Evolutionary conservation across 2,329 filamentous ascomycete genomes (phyloP).

Genomic region (Penicillium sp.): DNA sequence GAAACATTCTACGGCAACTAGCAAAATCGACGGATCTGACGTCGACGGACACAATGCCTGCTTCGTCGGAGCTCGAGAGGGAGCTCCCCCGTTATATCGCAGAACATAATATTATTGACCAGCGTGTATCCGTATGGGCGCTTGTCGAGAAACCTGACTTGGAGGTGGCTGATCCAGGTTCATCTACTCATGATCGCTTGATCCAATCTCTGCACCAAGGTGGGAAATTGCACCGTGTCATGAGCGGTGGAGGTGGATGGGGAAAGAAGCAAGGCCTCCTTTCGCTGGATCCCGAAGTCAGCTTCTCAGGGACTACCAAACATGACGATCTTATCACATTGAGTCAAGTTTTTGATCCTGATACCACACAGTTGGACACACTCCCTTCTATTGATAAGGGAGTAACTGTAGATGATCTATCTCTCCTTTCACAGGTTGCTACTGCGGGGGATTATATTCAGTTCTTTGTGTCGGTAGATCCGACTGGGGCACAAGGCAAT

Average conservation of each 20-base stretch:
- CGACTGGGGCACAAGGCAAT: slow-evolving; percentile 4
- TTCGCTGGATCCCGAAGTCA: slow-evolving; percentile 43
- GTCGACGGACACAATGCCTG: slow-evolving; percentile 37
- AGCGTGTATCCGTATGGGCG: slow-evolving; percentile 44
- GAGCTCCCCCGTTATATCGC: slow-evolving; percentile 43
- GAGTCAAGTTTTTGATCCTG: slow-evolving; percentile 27
- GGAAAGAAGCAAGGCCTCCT: slow-evolving; percentile 48
- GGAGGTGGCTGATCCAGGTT: slow-evolving; percentile 6
- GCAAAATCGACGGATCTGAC: slow-evolving; percentile 32
- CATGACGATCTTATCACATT: slow-evolving; percentile 21
- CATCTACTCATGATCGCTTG: slow-evolving; percentile 25
- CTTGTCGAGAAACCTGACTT: slow-evolving; percentile 35
- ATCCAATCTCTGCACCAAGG: slow-evolving; percentile 31
- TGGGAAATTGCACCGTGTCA: slow-evolving; percentile 43
- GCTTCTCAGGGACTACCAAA: slow-evolving; percentile 25
- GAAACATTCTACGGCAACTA: slow-evolving; percentile 45
- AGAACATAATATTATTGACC: slow-evolving; percentile 39
- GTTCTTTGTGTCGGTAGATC: slow-evolving; percentile 41
- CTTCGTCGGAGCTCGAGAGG: slow-evolving; percentile 44
- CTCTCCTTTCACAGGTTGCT: slow-evolving; percentile 42
- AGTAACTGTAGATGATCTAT: slow-evolving; percentile 33
- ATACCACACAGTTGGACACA: slow-evolving; percentile 10
- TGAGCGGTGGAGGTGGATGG: slow-evolving; percentile 48
- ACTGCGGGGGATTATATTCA: slow-evolving; percentile 42
- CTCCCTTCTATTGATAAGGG: slow-evolving; percentile 25